Conservation (phyloP, 805 yeast species). For the Phaffomyces antillensis region DNA sequence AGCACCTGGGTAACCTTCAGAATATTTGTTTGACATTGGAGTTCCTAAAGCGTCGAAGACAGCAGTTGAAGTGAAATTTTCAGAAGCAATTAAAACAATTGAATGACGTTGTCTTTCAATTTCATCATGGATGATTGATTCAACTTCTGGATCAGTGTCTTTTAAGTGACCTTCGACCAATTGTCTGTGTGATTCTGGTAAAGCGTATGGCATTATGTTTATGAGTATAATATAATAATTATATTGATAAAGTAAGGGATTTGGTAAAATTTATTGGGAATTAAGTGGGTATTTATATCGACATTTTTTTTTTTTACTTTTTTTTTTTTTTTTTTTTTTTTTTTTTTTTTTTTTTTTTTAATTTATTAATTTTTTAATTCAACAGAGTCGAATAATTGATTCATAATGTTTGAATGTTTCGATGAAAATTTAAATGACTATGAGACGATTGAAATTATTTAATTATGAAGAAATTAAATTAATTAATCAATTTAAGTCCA, state of each 20-base stretch:
- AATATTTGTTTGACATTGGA: conserved; percentile 95
- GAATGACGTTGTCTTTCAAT: conserved; percentile 84
- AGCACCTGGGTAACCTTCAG: conserved; percentile 98
- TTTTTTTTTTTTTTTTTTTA: too few relatives aligned
- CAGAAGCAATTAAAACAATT: conserved; percentile 88
- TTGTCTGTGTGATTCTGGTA: conserved; percentile 57
- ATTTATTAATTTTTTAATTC: not conserved
- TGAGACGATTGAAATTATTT: too few relatives aligned
- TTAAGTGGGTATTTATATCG: not conserved
- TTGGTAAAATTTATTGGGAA: not conserved
- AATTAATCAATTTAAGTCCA: too few relatives aligned
- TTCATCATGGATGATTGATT: conserved; percentile 68
- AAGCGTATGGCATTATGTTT: conserved; percentile 47
- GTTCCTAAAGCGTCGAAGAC: conserved; percentile 94
- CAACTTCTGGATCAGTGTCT: conserved; percentile 81
- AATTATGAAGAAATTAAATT: too few relatives aligned
- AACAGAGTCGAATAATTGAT: not conserved
- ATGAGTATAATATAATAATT: not conserved
- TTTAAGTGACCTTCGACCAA: conserved; percentile 52
- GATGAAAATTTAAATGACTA: too few relatives aligned
- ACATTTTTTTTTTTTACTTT: too few relatives aligned
- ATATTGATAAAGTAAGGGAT: not conserved
- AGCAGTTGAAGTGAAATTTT: conserved; percentile 91
- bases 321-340: not conserved
- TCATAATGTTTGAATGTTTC: too few relatives aligned